Base-by-base conservation (phyloP, 176 grass and related monocot genomes). In the Aegilops umbellulata region DNA sequence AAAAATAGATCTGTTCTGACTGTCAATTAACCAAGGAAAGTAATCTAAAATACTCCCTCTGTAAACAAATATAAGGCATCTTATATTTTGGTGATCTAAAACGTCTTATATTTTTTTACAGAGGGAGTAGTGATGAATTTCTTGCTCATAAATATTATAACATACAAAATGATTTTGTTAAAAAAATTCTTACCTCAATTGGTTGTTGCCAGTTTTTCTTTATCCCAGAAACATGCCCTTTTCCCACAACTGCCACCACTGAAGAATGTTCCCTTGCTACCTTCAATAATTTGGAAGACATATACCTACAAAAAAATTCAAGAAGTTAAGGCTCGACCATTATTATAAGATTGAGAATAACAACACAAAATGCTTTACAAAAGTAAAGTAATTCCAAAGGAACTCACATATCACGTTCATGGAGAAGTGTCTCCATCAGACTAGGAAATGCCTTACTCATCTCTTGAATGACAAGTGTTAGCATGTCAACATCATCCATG, bases 401-500 rank as follows among this genome's bases (percentile, higher is more conserved):
- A 80, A 90, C 91, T 86, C 79, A 98, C 97, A 95, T 36, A 82
- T 98, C 97, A 31, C 97, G 93, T 57, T 98, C 97, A 79, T 91
- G 89, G 38, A 98, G 80, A 88, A 98, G 94, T 32, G 94, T 95
- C 78, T 95, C 86, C 86, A 95, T 94, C 49, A 98, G 76, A 86
- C 86, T 94, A 83, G 97, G 97, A 75, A 98, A 98, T 65, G 79
- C 88, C 90, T 92, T 98, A 69, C 94, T 94, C 97, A 98, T 94
- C 87, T 96, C 94, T 98, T 98, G 97, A 87, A 96, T 92, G 16
- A 94, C 92, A 62, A 94, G 82, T 65, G 92, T 98, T 46, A 98
- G 79, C 92, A 94, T 95, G 87, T 98, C 97, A 74, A 87, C 88
- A 89, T 98, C 91, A 36, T 98, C 90, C 93, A 98, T 94, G 16